A percentile compares a stretch with the other conserved stretches of the same genome.
These are phyloP conservation scores for Trichaptum fuscoviolaceum DNA, from an alignment of 768 basidiomycete species.

Conservation along the genomic window DNA sequence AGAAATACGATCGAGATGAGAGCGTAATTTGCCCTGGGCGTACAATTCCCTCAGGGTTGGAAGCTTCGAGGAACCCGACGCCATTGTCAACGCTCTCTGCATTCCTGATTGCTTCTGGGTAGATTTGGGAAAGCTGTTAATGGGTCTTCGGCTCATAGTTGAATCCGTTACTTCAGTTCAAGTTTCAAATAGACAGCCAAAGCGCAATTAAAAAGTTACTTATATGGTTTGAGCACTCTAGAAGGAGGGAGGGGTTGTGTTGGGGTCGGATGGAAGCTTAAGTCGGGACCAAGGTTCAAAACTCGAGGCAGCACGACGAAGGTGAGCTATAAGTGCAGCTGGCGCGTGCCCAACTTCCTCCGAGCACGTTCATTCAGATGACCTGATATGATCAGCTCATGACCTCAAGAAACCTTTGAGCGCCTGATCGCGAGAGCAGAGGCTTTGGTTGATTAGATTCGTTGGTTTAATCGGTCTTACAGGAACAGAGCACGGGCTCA, in stretches of 20 bases:
- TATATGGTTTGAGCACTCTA: neutral
- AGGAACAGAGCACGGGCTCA: neutral
- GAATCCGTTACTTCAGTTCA: neutral
- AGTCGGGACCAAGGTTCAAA: neutral
- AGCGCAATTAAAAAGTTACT: neutral
- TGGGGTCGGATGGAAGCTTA: neutral
- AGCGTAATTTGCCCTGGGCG: neutral
- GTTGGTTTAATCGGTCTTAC: neutral
- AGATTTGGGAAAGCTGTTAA: neutral
- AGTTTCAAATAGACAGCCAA: neutral
- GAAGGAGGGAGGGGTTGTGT: neutral
- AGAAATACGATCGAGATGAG: conserved; percentile 49
- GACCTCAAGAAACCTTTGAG: neutral
- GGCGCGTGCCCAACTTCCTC: neutral
- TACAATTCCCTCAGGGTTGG: neutral
- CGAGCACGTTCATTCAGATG: neutral
- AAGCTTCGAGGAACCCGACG: neutral
- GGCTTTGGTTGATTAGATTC: neutral
- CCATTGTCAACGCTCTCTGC: neutral
- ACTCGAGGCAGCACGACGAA: neutral
- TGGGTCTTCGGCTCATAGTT: neutral
- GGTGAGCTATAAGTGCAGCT: neutral
- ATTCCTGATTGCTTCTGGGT: neutral
- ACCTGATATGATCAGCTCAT: neutral
- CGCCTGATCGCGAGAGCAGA: neutral